Conservation (phyloP, 176 grass and related monocot genomes). For the Rhipidocladum racemiflorum region DNA sequence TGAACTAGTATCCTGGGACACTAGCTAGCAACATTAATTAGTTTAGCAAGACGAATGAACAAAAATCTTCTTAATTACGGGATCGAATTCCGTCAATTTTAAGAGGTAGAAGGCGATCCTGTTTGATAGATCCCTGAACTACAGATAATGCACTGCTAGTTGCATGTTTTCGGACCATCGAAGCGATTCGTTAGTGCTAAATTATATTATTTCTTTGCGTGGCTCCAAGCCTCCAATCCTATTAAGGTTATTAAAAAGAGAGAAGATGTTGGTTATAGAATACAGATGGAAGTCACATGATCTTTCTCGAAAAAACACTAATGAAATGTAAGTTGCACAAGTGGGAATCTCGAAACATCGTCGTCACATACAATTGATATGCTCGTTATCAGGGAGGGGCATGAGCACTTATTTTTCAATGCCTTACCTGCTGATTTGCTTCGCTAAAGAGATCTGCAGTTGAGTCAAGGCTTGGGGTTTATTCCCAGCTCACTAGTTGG, state of each 20-base stretch:
- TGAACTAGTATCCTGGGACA: background rate
- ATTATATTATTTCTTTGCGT: background rate
- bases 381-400: background rate
- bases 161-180: background rate
- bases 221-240: background rate
- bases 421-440: constrained; percentile 13
- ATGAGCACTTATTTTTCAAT: background rate
- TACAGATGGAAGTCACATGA: background rate
- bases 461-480: background rate
- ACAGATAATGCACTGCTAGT: background rate
- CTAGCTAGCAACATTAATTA: background rate
- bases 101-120: background rate
- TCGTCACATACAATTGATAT: background rate
- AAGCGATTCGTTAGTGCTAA: background rate
- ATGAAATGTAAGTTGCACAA: background rate
- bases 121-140: background rate
- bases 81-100: background rate
- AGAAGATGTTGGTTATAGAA: background rate
- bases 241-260: background rate
- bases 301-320: background rate
- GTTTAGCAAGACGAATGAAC: background rate
- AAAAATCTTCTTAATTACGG: background rate
- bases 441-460: constrained; percentile 17
- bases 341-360: constrained; percentile 3
- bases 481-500: constrained; percentile 1